These are phyloP conservation scores for Cardamine chenopodiifolia DNA, from an alignment of 345 rosid genomes.

Conservation along the genomic window DNA sequence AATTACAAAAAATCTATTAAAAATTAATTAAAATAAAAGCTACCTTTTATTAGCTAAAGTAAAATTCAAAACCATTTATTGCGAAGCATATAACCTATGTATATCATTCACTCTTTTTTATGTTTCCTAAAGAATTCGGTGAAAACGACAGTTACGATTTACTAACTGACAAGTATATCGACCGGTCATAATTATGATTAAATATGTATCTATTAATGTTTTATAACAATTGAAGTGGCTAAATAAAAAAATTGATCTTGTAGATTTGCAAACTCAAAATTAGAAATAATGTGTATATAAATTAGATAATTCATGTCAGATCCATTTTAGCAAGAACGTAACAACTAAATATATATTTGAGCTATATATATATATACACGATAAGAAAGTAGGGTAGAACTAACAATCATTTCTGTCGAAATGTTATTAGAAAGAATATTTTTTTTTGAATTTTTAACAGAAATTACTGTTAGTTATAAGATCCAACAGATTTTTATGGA, in stretches of 20 bases:
- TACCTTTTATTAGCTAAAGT: neutral
- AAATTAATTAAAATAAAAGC: no score
- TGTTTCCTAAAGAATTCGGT: neutral
- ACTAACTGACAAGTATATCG: slow-evolving; percentile 4
- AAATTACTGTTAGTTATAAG: no score
- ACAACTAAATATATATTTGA: no score
- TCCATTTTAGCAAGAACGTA: neutral
- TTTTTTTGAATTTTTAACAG: no score
- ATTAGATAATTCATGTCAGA: neutral
- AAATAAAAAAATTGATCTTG: no score
- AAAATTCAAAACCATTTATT: neutral
- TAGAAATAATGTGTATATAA: no score
- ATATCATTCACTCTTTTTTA: neutral
- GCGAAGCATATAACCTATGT: neutral
- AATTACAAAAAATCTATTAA: no score
- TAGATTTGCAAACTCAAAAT: neutral
- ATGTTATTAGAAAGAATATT: no score
- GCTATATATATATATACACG: no score
- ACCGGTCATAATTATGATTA: neutral
- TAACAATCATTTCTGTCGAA: no score
- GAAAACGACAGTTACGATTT: slow-evolving; percentile 22
- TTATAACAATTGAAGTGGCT: neutral
- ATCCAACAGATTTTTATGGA: no score
- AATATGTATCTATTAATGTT: neutral
- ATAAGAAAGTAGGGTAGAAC: no score